phyloP scores from a whole-genome alignment of 2,329 filamentous ascomycete species.

The Neurospora sp. region DNA sequence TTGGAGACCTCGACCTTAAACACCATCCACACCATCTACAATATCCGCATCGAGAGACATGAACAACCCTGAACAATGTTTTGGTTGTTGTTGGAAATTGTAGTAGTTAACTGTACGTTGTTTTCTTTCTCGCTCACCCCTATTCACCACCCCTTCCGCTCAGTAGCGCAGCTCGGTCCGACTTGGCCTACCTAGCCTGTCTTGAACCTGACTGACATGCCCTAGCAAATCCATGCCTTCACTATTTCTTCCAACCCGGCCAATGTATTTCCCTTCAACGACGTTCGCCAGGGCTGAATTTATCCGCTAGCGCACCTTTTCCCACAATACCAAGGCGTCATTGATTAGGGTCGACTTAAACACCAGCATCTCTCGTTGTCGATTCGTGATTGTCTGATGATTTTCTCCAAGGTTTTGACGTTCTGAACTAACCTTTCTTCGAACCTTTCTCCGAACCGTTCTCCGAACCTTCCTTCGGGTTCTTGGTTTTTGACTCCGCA shows the following conservation, averaged over 20 bases:
- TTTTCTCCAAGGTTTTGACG: background rate
- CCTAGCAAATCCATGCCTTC: background rate
- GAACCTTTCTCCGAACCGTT: background rate
- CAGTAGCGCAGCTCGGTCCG: background rate
- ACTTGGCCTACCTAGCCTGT: background rate
- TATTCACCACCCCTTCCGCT: background rate
- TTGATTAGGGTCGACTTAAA: background rate
- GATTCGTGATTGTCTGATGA: background rate
- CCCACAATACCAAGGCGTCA: background rate
- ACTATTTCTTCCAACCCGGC: background rate
- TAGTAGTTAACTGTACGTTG: background rate
- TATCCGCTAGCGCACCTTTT: background rate
- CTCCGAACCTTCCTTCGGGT: background rate
- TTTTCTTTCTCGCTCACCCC: background rate
- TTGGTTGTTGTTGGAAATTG: background rate
- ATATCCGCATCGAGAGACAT: background rate
- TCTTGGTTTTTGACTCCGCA: background rate
- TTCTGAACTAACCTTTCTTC: background rate
- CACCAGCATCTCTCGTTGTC: background rate
- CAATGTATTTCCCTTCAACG: too few species aligned
- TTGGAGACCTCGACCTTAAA: background rate
- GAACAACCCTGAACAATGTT: background rate
- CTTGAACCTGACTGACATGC: background rate
- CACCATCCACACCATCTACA: background rate
- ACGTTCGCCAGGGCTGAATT: background rate